Conservation (phyloP, 2,329 filamentous ascomycete genomes). For the Blumeria hordei region DNA sequence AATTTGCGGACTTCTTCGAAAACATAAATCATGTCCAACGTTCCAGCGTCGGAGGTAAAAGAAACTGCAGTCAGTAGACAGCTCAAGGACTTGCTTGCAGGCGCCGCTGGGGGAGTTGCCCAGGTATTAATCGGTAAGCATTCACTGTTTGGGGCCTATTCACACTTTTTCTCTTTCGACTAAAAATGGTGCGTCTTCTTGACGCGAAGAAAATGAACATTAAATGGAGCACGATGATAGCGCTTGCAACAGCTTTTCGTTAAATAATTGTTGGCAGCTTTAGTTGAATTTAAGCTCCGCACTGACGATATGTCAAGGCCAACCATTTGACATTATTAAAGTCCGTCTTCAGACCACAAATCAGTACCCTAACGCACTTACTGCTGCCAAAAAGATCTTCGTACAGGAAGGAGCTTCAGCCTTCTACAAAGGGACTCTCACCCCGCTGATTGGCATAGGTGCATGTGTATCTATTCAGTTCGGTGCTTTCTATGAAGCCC, state of each 20-base stretch:
- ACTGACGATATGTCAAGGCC: conserved; percentile 22
- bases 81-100: conserved; percentile 68
- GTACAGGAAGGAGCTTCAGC: conserved; percentile 68
- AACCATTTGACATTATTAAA: conserved; percentile 81
- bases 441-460: conserved; percentile 82
- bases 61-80: conserved; percentile 4
- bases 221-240: no score
- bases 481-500: conserved; percentile 82
- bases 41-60: not conserved
- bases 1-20: not conserved
- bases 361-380: conserved; percentile 55
- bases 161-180: no score
- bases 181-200: no score
- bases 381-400: conserved; percentile 65
- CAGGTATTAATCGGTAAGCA: conserved; percentile 75
- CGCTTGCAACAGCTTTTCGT: no score
- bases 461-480: conserved; percentile 98
- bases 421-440: conserved; percentile 97
- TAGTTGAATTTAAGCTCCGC: not conserved
- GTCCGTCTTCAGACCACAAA: conserved; percentile 80
- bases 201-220: no score
- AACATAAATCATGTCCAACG: not conserved
- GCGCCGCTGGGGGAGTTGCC: conserved; percentile 74
- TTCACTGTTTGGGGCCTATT: no score
- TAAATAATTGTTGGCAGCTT: no score